Evolutionary conservation across 169 alveolate genomes (phyloP).

Genomic region (Eimeria maxima): DNA sequence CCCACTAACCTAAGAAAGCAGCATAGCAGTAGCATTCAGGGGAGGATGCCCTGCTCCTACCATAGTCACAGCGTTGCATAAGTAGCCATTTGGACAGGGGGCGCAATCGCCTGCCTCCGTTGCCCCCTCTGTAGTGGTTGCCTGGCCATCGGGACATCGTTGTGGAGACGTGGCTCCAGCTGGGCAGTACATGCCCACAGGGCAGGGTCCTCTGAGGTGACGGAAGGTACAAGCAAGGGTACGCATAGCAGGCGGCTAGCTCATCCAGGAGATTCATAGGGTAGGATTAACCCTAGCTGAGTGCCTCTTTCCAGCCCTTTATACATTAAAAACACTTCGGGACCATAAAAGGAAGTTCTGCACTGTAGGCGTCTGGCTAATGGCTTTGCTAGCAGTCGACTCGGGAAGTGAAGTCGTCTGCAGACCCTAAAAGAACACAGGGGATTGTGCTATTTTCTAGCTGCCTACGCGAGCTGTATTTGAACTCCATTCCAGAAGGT

Average conservation of each 20-base stretch:
- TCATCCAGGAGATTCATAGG: not conserved
- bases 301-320: not conserved
- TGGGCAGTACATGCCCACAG: conserved; percentile 53
- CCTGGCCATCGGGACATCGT: conserved; percentile 25
- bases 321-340: not conserved
- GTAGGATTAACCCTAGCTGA: not conserved
- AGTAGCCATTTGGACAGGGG: conserved; percentile 53
- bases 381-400: not conserved
- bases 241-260: not conserved
- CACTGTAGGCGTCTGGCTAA: not conserved
- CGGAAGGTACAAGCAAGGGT: not conserved
- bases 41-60: not conserved
- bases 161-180: not conserved
- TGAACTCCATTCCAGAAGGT: conserved; percentile 47
- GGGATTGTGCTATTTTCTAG: not conserved
- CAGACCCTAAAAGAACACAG: not conserved
- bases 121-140: conserved; percentile 30
- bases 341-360: not conserved
- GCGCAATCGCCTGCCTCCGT: not conserved
- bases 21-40: not conserved
- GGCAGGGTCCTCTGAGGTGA: conserved; percentile 50
- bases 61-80: conserved; percentile 42
- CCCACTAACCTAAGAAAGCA: not conserved
- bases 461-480: conserved; percentile 42
- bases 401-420: not conserved